Evolutionary conservation across 2,329 filamentous ascomycete genomes (phyloP).

Genomic region (Coniochaeta sp.): DNA sequence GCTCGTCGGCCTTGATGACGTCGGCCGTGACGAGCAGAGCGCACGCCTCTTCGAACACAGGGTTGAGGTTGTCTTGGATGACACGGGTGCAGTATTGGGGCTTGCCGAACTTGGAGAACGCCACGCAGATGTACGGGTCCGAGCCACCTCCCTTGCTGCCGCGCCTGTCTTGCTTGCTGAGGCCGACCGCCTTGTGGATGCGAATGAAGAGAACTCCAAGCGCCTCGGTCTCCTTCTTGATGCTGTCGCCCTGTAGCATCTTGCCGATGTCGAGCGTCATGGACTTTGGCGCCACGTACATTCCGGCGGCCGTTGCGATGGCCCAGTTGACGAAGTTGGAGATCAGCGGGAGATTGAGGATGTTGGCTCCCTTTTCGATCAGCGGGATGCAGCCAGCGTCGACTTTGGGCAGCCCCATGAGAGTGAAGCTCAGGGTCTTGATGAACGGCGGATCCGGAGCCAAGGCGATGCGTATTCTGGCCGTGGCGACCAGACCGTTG

Average conservation of each 20-base stretch:
- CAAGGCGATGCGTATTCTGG: conserved; percentile 75
- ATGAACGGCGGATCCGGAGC: conserved; percentile 87
- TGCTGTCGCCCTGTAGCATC: conserved; percentile 83
- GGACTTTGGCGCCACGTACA: conserved; percentile 93
- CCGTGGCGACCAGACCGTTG: conserved; percentile 82
- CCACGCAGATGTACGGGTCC: conserved; percentile 91
- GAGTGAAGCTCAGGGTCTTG: conserved; percentile 84
- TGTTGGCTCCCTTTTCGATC: conserved; percentile 83
- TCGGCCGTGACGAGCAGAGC: conserved; percentile 83
- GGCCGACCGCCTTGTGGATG: conserved; percentile 77
- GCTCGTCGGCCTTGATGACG: conserved; percentile 87
- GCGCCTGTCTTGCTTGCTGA: conserved; percentile 85
- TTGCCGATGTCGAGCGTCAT: conserved; percentile 88
- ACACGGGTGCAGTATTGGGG: conserved; percentile 97
- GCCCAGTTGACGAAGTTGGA: conserved; percentile 97
- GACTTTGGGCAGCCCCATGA: conserved; percentile 90
- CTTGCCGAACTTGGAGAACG: conserved; percentile 94
- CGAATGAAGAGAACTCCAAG: conserved; percentile 87
- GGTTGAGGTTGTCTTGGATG: conserved; percentile 90
- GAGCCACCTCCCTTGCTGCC: conserved; percentile 82
- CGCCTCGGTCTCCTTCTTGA: conserved; percentile 82
- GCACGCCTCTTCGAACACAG: conserved; percentile 82
- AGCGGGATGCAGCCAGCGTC: conserved; percentile 86
- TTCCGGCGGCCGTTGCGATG: conserved; percentile 75
- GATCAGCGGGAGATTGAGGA: conserved; percentile 85